These are phyloP conservation scores for Hortaea sp. DNA, from an alignment of 2,329 filamentous ascomycete species.

Conservation along the genomic window DNA sequence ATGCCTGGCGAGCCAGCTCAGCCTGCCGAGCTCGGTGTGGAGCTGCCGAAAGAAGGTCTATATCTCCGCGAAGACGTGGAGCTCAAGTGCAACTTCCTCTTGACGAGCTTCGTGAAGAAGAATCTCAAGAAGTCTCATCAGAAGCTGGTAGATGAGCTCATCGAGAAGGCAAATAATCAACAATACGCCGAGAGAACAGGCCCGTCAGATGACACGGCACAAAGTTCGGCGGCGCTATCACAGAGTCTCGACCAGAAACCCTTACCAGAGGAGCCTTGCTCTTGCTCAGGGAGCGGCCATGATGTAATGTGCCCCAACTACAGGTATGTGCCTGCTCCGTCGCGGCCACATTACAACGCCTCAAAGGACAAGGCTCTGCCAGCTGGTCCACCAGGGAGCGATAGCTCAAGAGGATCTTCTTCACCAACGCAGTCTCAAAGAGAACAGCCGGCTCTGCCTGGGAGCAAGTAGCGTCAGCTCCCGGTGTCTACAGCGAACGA, in stretches of 20 bases:
- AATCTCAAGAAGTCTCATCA: slow-evolving; percentile 69
- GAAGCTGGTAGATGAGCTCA: slow-evolving; percentile 50
- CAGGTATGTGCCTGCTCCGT: slow-evolving; percentile 2
- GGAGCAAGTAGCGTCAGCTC: slow-evolving; percentile 1
- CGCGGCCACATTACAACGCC: neutral
- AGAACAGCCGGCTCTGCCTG: slow-evolving; percentile 5
- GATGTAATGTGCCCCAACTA: slow-evolving; percentile 8
- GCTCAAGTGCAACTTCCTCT: slow-evolving; percentile 67
- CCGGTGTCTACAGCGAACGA: neutral
- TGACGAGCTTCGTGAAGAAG: slow-evolving; percentile 69
- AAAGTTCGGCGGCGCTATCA: too few relatives aligned
- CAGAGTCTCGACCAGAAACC: too few relatives aligned
- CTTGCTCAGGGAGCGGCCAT: slow-evolving; percentile 2
- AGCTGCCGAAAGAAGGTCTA: slow-evolving; percentile 54
- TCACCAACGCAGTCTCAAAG: neutral
- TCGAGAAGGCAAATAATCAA: slow-evolving; percentile 8
- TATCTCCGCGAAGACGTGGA: slow-evolving; percentile 81
- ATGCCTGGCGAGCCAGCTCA: slow-evolving; percentile 59
- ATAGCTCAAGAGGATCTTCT: neutral
- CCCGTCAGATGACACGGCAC: neutral
- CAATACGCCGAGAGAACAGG: neutral
- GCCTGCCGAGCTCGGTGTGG: slow-evolving; percentile 51
- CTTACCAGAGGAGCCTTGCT: neutral
- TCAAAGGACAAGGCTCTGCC: neutral
- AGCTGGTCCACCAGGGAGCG: neutral